Base-by-base conservation (phyloP, 768 basidiomycete genomes). In the Lyophyllum atratum region DNA sequence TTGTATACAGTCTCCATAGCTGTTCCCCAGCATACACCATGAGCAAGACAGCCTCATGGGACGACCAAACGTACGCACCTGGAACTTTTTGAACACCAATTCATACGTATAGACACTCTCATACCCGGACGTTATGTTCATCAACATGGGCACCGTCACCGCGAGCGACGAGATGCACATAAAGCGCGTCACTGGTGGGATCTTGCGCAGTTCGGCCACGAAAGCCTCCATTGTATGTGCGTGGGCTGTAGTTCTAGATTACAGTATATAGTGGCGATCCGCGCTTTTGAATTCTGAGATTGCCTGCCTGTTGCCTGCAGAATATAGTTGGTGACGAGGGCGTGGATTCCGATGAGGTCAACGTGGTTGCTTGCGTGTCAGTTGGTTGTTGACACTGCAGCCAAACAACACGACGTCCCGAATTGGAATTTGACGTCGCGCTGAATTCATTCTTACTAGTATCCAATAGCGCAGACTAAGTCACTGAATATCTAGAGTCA, bases 111-210 rank as follows among this genome's bases (percentile, higher is more conserved):
- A 94, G 0, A 90, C 14, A 55, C 90, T 43, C 28, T 68, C 74
- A 70, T 87, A 84, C 2, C 73, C 67, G 7, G 80, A 72, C 22
- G 92, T 64, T 2, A 90, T 54, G 12, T 81, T 73, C 62, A 86
- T 68, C 59, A 89, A 67, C 25, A 81, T 74, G 0, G 90, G 80
- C 1, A 86, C 21, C 0, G 91, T 83, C 37, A 92, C 74, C 0
- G 72, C 83, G 2, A 90, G 65, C 1, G 85, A 82, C 1, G 90
- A 87, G 21, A 72, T 75, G 55, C 83, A 78, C 6, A 92, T 68
- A 54, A 86, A 84, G 29, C 93, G 84, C 5, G 93, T 93, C 34
- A 95, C 87, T 31, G 89, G 88, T 0, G 93, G 92, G 1, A 94
- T 90, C 74, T 92, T 93, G 64, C 78, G 83, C 51, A 93, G 70